These are phyloP conservation scores for Hirsutella minnesotensis DNA, from an alignment of 2,329 filamentous ascomycete genomes.

Conservation along the genomic window DNA sequence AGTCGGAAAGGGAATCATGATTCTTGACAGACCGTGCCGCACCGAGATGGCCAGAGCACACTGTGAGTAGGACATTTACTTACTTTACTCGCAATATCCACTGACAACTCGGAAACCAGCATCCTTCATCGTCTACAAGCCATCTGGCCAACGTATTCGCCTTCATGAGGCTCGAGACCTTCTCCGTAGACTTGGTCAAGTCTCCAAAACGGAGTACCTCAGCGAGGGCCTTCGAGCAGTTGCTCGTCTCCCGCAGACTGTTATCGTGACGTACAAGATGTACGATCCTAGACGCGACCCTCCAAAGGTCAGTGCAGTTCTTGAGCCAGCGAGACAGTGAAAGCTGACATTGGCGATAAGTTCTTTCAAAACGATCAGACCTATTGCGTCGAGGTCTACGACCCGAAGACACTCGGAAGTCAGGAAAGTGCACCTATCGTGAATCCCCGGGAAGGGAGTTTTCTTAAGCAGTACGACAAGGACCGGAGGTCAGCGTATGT, in stretches of 20 bases:
- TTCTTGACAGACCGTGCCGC: conserved; percentile 45
- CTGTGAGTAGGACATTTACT: conserved; percentile 26
- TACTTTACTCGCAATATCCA: not conserved
- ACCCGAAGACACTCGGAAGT: conserved; percentile 12
- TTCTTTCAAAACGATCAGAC: conserved; percentile 16
- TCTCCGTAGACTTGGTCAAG: conserved; percentile 29
- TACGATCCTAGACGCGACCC: conserved; percentile 41
- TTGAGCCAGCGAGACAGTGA: not conserved
- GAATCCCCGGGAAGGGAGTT: conserved; percentile 1
- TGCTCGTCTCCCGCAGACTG: conserved; percentile 23
- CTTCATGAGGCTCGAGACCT: conserved; percentile 31
- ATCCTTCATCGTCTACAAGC: conserved; percentile 33
- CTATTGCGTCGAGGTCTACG: conserved; percentile 12
- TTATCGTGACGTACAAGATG: conserved; percentile 36
- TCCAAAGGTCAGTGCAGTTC: conserved; percentile 26
- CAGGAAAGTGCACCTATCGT: conserved; percentile 1
- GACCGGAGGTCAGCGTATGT: conserved; percentile 37
- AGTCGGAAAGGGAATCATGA: conserved; percentile 32
- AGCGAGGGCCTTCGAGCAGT: conserved; percentile 17
- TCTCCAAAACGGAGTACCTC: conserved; percentile 27
- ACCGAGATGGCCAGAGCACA: conserved; percentile 49
- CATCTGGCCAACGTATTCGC: conserved; percentile 21
- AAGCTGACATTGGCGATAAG: not conserved
- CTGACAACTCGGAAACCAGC: conserved; percentile 29
- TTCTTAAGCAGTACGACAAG: conserved; percentile 24